Evolutionary conservation across 1,284 basidiomycete genomes (phyloP), one percentile per base, ranked within the genome.

Genomic region (Heliocybe sulcata): DNA sequence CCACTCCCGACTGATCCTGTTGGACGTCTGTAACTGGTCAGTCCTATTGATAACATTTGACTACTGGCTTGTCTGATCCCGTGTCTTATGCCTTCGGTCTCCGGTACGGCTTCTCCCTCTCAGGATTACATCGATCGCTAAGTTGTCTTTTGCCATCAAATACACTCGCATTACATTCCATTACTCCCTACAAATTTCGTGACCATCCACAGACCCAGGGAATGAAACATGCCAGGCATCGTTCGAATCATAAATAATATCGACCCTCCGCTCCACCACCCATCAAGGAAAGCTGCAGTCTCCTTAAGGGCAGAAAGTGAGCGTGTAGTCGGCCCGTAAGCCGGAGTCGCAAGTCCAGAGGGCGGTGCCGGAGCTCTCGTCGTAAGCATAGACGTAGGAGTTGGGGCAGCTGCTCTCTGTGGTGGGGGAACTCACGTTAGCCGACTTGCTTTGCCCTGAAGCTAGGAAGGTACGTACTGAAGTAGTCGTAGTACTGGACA

Each of bases 371-470:
- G 72, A 76, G 3, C 69, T 64, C 61, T 83, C 81, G 59, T 83
- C 81, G 59, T 69, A 84, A 3, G 81, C 77, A 59, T 82, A 83
- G 2, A 73, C 80, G 58, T 83, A 84, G 0, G 78, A 69, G 56
- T 77, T 74, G 3, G 77, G 79, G 66, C 81, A 83, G 57, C 67
- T 72, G 47, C 61, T 58, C 64, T 83, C 71, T 73, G 55, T 19
- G n/a, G 35, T n/a, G n/a, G n/a, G n/a, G n/a, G n/a, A n/a, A n/a
- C n/a, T n/a, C n/a, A n/a, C n/a, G n/a, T n/a, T n/a, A n/a, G n/a
- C n/a, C n/a, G n/a, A n/a, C 29, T 31, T 31, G 29, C 29, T 31
- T 12, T 12, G 29, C 12, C 29, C 6, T 31, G 29, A 31, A 31
- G 4, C 4, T 31, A 31, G 4, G 29, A 12, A 12, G 29, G 29